Conservation (phyloP, 2,329 filamentous ascomycete genomes). For the Ceratocystiopsis sp. region DNA sequence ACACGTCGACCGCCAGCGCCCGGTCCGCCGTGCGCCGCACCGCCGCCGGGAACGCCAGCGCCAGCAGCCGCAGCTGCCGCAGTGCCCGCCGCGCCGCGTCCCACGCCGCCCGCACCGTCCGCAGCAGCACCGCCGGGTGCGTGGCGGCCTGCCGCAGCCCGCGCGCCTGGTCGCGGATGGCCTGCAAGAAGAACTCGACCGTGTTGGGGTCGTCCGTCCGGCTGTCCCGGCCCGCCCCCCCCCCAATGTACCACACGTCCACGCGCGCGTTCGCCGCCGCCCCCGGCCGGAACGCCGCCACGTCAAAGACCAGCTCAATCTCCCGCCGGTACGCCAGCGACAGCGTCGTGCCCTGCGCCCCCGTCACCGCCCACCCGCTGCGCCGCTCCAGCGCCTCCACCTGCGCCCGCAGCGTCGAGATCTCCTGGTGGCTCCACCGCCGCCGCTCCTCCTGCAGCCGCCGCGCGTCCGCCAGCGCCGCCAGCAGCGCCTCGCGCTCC, state of each 20-base stretch:
- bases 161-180: conserved; percentile 51
- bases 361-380: conserved; percentile 56
- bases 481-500: conserved; percentile 50
- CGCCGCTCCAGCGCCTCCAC: conserved; percentile 48
- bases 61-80: conserved; percentile 43
- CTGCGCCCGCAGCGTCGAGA: conserved; percentile 56
- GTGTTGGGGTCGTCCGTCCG: too few species aligned
- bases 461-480: conserved; percentile 70
- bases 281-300: conserved; percentile 36
- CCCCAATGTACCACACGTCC: conserved; percentile 52
- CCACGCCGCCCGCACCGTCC: conserved; percentile 46
- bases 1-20: conserved; percentile 41
- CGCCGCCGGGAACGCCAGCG: conserved; percentile 46
- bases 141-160: conserved; percentile 41
- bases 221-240: too few species aligned
- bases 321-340: conserved; percentile 59
- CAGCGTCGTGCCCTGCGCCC: conserved; percentile 42
- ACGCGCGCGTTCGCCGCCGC: conserved; percentile 34
- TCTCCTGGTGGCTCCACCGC: conserved; percentile 74
- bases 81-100: conserved; percentile 42
- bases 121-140: conserved; percentile 38
- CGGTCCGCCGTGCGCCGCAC: conserved; percentile 48
- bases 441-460: conserved; percentile 72
- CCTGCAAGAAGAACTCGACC: conserved; percentile 53
- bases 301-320: conserved; percentile 57